Base-by-base conservation (phyloP, 768 basidiomycete genomes). In the Chlorophyllum brunneum region DNA sequence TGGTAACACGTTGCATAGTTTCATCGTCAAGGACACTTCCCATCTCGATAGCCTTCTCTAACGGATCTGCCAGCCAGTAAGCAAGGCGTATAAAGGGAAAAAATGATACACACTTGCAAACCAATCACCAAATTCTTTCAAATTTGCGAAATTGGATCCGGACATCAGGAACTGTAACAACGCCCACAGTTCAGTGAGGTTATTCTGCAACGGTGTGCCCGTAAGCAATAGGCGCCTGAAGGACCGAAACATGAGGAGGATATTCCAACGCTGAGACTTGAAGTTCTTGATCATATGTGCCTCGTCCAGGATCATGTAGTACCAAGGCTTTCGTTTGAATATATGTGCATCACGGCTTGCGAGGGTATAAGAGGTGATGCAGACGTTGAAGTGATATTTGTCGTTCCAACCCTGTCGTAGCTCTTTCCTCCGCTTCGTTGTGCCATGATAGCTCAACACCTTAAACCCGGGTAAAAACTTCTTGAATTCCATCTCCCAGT, bases 281-380 rank as follows among this genome's bases (percentile, higher is more conserved):
- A 95, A 95, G 66, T 97, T 97, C 72, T 95, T 95, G 82, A 97
- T 94, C 83, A 95, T 95, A 63, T 97, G 93, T 5, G 93, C 94
- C 67, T 97, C 93, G 64, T 97, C 93, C 4, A 97, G 82, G 49
- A 97, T 83, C 87, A 97, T 90, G 61, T 97, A 97, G 63, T 93
- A 92, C 94, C 94, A 95, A 43, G 81, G 74, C 70, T 92, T 95
- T 37, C 94, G 83, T 67, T 91, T 91, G 74, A 95, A 93, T 15
- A 94, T 87, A 60, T 90, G 83, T 47, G 90, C 85, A 64, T 97
- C 93, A 33, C 88, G 83, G 62, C 89, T 86, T n/a, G 92, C 93
- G 23, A 95, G 80, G 4, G 92, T 86, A 65, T 97, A 97, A 15
- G 92, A 94, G 0, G 93, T 97, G 65, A 97, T 87, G 67, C 93